phyloP scores from a whole-genome alignment of 345 rosid species.

The Eucalyptus marginata region DNA sequence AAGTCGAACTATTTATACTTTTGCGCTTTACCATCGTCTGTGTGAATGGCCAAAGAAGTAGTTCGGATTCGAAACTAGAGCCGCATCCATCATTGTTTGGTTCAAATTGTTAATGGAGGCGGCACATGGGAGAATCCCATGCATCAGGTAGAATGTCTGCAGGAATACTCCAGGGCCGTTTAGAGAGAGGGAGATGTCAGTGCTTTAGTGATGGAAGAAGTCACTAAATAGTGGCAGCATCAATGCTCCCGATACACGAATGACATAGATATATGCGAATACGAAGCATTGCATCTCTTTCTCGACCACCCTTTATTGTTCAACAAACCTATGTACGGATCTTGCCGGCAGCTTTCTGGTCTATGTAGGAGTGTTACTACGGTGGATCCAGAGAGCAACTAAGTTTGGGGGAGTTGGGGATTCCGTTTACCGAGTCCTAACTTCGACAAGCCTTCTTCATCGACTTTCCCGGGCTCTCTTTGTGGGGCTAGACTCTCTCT shows the following conservation, averaged over 20 bases:
- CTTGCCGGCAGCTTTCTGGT: not conserved
- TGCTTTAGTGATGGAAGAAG: not conserved
- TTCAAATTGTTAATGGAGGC: not conserved
- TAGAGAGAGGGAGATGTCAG: not conserved
- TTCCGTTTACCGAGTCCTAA: not conserved
- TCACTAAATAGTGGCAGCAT: not conserved
- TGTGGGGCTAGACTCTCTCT: not conserved
- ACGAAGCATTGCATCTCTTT: not conserved
- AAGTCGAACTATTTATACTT: not conserved
- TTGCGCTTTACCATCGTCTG: not conserved
- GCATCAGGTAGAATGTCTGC: not conserved
- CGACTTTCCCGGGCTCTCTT: not conserved
- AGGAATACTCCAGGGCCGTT: not conserved
- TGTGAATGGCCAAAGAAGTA: not conserved
- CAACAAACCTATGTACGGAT: not conserved
- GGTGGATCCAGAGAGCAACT: not conserved
- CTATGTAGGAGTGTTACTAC: not conserved
- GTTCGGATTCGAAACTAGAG: not conserved
- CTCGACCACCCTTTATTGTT: not conserved
- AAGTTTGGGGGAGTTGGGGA: not conserved
- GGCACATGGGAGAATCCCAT: not conserved
- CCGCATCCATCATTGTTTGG: not conserved
- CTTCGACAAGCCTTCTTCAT: not conserved
- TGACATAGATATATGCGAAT: not conserved
- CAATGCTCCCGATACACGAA: not conserved